Conservation (phyloP, 148 eudicot species). For the Heliosperma pusillum region DNA sequence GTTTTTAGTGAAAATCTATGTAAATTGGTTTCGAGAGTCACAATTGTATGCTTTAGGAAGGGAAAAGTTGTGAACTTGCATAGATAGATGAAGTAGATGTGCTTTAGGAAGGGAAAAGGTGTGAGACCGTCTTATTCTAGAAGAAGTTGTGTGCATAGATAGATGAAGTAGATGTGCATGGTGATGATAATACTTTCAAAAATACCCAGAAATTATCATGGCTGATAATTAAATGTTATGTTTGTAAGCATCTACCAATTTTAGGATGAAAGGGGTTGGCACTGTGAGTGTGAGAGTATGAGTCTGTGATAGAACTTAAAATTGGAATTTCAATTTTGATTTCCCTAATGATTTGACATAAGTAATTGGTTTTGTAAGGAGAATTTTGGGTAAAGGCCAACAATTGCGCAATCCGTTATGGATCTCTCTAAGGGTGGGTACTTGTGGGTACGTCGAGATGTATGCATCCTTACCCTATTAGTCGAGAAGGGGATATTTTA, state of each 20-base stretch:
- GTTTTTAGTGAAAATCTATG: too few species aligned
- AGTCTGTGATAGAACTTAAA: neutral
- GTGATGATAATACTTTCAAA: neutral
- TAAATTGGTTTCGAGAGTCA: neutral
- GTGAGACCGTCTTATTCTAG: too few species aligned
- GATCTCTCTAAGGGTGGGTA: neutral
- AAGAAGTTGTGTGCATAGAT: neutral
- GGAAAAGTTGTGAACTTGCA: neutral
- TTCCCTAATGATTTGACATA: neutral
- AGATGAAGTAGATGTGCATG: neutral
- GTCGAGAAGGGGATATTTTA: neutral
- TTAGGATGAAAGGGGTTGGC: neutral
- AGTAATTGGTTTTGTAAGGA: too few species aligned
- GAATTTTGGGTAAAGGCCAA: neutral
- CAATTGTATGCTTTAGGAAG: neutral
- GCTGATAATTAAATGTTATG: neutral
- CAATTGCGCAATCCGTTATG: too few species aligned
- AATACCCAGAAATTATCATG: conserved; percentile 5
- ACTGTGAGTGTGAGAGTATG: neutral
- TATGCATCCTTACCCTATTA: too few species aligned
- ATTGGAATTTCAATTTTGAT: neutral
- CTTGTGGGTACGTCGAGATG: neutral
- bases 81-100: neutral
- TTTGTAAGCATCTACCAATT: neutral
- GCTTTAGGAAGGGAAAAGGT: neutral